Evolutionary conservation across 2,329 filamentous ascomycete species (phyloP).

Genomic region (Colletotrichum tanaceti): DNA sequence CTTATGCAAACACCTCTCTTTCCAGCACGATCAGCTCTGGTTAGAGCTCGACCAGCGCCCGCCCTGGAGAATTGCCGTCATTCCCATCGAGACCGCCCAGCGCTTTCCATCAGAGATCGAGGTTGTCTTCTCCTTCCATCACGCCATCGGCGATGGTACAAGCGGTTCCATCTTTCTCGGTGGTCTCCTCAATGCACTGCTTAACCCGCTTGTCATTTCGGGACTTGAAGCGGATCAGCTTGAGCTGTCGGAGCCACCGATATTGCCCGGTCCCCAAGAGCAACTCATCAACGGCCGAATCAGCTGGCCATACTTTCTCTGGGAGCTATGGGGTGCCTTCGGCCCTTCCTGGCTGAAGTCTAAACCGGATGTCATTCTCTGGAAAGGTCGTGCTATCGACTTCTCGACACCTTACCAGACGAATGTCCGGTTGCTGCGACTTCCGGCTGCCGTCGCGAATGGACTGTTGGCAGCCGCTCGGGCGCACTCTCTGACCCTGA

Average conservation of each 20-base stretch:
- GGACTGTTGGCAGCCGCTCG: constrained; percentile 55
- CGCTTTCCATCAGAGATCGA: constrained; percentile 48
- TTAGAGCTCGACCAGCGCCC: constrained; percentile 53
- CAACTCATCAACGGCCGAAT: constrained; percentile 54
- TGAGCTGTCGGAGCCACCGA: constrained; percentile 46
- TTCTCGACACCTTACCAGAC: constrained; percentile 52
- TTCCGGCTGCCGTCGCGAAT: constrained; percentile 47
- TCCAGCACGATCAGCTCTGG: constrained; percentile 57
- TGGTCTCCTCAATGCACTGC: constrained; percentile 58
- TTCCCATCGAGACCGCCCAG: constrained; percentile 11
- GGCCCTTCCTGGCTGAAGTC: constrained; percentile 54
- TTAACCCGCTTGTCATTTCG: constrained; percentile 33
- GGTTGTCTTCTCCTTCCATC: constrained; percentile 63
- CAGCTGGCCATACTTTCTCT: constrained; percentile 55
- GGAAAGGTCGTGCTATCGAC: constrained; percentile 54
- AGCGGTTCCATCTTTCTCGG: constrained; percentile 62
- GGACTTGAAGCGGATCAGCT: constrained; percentile 43
- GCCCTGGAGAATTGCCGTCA: constrained; percentile 60
- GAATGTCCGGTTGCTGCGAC: constrained; percentile 51
- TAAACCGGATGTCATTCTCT: constrained; percentile 46
- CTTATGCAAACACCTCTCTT: constrained; percentile 51
- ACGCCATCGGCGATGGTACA: constrained; percentile 64
- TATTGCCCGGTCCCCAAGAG: constrained; percentile 56
- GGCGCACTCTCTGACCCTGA: constrained; percentile 58
- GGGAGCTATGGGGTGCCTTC: constrained; percentile 54